Evolutionary conservation across 768 basidiomycete species (phyloP), one percentile per base, ranked within the genome.

Genomic region (Mycena indigotica): DNA sequence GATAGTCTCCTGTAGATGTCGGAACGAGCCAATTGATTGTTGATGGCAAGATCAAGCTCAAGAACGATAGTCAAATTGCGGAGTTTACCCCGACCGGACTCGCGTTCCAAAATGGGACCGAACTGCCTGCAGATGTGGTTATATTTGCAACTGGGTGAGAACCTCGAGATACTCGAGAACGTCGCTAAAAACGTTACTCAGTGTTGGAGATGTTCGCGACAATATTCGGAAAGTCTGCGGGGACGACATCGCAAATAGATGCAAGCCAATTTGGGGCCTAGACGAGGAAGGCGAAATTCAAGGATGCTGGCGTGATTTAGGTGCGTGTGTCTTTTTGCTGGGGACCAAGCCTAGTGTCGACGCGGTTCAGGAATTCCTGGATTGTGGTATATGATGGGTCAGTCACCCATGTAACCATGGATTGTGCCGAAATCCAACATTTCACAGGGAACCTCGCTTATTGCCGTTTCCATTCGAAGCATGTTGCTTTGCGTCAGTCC

Each of bases 11-110:
- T 23, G 19, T 50, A 84, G 84, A 85, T 61, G 79, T 80, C 19
- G 86, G 86, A 28, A 83, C 80, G 10, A 81, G 81, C 57, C 79
- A 86, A 68, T 72, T 83, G 61, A 82, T 89, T 64, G 79, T 81
- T 44, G 84, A 87, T 64, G 85, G 86, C 4, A 82, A 84, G 66
- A 85, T 89, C 75, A 87, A 87, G 68, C 70, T 89, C 55, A 89
- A 88, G 73, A 85, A 80, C 70, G 84, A 84, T 54, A 72, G 72
- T 48, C 71, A 75, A 45, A 80, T 88, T 53, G 67, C 76, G 53
- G 66, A 66, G 21, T 82, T 84, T 66, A 78, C 73, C 2, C 61
- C 72, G 41, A 65, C 54, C n/a, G 78, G 80, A 4, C 57, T 85
- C 24, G 67, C 70, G 40, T 85, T 84, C 55, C 77, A 80, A 15